phyloP scores from a whole-genome alignment of 495 filamentous ascomycete species.

The Lasiosphaeria ovina region DNA sequence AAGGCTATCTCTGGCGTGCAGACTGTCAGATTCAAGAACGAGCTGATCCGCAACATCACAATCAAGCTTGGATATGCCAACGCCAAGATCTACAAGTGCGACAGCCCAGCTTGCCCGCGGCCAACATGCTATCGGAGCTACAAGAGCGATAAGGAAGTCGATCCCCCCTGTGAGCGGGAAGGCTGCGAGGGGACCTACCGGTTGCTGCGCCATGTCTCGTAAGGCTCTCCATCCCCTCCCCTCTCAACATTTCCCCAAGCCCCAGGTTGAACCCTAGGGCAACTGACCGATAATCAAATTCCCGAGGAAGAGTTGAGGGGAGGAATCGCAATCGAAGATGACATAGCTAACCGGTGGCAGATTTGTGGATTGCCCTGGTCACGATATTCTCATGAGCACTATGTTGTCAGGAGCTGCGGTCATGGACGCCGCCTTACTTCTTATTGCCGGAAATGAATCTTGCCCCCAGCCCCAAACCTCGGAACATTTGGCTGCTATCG shows the following conservation, averaged over 20 bases:
- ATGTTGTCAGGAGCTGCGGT: constrained; percentile 99
- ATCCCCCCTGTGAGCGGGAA: constrained; percentile 90
- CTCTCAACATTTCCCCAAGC: no score
- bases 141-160: constrained; percentile 97
- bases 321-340: not conserved
- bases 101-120: constrained; percentile 83
- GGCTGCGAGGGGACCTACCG: constrained; percentile 84
- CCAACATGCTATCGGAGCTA: constrained; percentile 95
- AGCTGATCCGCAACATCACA: constrained; percentile 96
- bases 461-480: constrained; percentile 99
- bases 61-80: constrained; percentile 99
- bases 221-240: constrained; percentile 37
- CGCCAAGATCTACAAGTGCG: constrained; percentile 99
- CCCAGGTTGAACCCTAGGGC: not conserved
- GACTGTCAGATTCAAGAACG: constrained; percentile 99
- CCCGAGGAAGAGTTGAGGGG: not conserved
- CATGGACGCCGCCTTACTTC: constrained; percentile 95
- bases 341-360: constrained; percentile 37
- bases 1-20: constrained; percentile 99
- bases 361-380: constrained; percentile 98
- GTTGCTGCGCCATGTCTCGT: constrained; percentile 85
- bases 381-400: constrained; percentile 99
- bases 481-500: constrained; percentile 96
- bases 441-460: constrained; percentile 98
- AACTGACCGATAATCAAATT: not conserved